A percentile compares a stretch with the other conserved stretches of the same genome.
These are phyloP conservation scores for Leccinellum luteum DNA, from an alignment of 768 basidiomycete genomes.

Conservation along the genomic window DNA sequence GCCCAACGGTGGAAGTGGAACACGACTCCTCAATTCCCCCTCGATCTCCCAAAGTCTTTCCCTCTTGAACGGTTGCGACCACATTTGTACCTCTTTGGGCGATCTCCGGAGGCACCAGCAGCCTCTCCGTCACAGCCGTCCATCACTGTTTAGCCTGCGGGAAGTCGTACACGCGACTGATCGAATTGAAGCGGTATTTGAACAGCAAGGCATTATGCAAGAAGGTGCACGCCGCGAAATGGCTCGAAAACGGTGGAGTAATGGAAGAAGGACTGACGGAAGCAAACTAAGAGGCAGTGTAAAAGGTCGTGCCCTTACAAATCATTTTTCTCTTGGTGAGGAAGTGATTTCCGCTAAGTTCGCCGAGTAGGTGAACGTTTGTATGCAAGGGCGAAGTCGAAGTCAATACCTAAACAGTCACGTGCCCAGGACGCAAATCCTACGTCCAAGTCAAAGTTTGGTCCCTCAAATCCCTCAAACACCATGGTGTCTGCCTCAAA, in stretches of 20 bases:
- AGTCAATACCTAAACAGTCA: too few relatives aligned
- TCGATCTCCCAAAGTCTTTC: slow-evolving; percentile 18
- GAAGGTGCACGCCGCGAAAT: slow-evolving; percentile 19
- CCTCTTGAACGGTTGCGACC: slow-evolving; percentile 21
- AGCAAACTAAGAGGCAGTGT: slow-evolving; percentile 19
- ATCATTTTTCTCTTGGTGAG: slow-evolving; percentile 12
- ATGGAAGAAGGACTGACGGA: slow-evolving; percentile 11
- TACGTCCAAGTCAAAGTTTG: too few relatives aligned
- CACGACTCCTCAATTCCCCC: neutral
- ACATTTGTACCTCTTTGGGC: slow-evolving; percentile 28
- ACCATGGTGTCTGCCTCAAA: too few relatives aligned
- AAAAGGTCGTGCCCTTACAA: slow-evolving; percentile 1
- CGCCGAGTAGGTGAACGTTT: too few relatives aligned
- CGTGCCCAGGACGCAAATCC: too few relatives aligned
- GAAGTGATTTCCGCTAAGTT: too few relatives aligned
- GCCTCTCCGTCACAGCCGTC: slow-evolving; percentile 27
- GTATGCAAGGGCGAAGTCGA: too few relatives aligned
- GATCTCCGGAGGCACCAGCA: slow-evolving; percentile 30
- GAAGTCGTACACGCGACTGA: slow-evolving; percentile 29
- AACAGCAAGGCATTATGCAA: slow-evolving; percentile 29
- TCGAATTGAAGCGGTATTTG: slow-evolving; percentile 34
- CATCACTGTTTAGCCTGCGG: slow-evolving; percentile 26
- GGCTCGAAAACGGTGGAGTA: neutral
- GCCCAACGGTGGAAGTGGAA: slow-evolving; percentile 47
- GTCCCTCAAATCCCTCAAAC: too few relatives aligned